Conservation (phyloP, 2,329 filamentous ascomycete species). For the Zymoseptoria crescenta region DNA sequence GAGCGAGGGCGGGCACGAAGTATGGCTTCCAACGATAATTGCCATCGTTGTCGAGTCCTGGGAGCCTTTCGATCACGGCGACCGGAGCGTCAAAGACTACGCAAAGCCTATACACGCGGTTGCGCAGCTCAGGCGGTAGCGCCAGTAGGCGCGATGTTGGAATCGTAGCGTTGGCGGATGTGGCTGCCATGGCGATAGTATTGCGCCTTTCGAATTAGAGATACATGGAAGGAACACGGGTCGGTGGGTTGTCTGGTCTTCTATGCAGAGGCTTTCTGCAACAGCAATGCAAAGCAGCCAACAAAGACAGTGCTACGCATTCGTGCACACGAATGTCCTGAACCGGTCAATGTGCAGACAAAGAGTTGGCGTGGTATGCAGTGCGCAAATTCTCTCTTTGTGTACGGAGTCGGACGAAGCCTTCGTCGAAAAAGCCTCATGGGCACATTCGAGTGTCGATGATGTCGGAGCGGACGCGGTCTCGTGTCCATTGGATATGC, state of each 20-base stretch:
- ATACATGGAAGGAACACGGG: too few relatives aligned
- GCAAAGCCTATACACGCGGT: constrained; percentile 8
- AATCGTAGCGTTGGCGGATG: background rate
- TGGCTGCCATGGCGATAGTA: background rate
- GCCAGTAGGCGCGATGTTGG: background rate
- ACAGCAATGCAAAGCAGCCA: background rate
- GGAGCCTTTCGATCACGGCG: background rate
- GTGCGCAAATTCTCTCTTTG: background rate
- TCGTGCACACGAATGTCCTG: too few relatives aligned
- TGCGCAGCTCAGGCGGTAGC: constrained; percentile 12
- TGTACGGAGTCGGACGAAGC: background rate
- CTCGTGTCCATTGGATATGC: background rate
- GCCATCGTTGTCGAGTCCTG: too few relatives aligned
- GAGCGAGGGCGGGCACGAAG: background rate
- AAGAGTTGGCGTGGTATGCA: background rate
- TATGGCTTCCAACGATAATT: background rate
- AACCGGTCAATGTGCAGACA: background rate
- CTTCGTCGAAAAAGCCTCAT: background rate
- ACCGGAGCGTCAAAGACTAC: constrained; percentile 2
- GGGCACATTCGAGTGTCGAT: background rate
- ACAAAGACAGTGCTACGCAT: background rate
- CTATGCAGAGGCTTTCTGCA: background rate
- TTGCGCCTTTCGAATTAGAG: background rate
- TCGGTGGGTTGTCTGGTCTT: background rate
- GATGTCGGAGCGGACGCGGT: background rate